Percentiles rank a stretch among this genome's conserved stretches.
These are phyloP conservation scores for Coemansia aciculifera DNA, from an alignment of 192 early-diverging fungal species.

Conservation along the genomic window DNA sequence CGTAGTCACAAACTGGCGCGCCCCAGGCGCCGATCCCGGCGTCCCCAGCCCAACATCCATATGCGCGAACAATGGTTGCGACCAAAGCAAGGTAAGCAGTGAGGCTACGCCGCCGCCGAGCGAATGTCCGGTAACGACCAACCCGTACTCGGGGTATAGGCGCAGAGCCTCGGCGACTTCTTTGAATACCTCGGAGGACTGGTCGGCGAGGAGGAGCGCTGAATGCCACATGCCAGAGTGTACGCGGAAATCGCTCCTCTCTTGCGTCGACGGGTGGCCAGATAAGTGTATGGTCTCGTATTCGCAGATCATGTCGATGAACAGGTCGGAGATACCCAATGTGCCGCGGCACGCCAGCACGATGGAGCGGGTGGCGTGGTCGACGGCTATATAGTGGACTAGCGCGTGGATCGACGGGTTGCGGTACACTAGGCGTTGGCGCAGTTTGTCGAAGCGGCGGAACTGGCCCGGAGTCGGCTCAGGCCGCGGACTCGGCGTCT, in stretches of 20 bases:
- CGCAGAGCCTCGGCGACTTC: conserved; percentile 71
- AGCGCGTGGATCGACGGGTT: conserved; percentile 69
- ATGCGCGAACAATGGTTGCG: conserved; percentile 18
- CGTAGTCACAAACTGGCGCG: conserved; percentile 65
- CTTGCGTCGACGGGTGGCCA: conserved; percentile 13
- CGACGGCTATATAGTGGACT: conserved; percentile 80
- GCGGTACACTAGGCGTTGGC: conserved; percentile 48
- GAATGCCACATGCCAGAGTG: conserved; percentile 88
- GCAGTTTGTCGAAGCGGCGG: conserved; percentile 42
- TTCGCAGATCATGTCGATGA: conserved; percentile 83
- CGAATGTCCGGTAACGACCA: conserved; percentile 86
- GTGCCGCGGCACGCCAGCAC: conserved; percentile 88
- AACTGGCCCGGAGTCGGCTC: conserved; percentile 38
- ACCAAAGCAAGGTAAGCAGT: conserved; percentile 76
- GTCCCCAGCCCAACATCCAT: background rate
- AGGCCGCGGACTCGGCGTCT: background rate
- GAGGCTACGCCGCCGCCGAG: conserved; percentile 86
- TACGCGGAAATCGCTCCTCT: conserved; percentile 53
- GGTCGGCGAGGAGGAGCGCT: conserved; percentile 67
- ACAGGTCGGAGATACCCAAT: conserved; percentile 78
- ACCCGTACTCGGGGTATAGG: conserved; percentile 72
- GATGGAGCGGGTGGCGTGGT: conserved; percentile 73
- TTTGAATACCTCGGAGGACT: conserved; percentile 68
- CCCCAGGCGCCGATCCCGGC: conserved; percentile 33
- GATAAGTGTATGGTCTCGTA: conserved; percentile 55